Evolutionary conservation across 176 grass and related monocot genomes (phyloP).

Genomic region (Oryza meridionalis): DNA sequence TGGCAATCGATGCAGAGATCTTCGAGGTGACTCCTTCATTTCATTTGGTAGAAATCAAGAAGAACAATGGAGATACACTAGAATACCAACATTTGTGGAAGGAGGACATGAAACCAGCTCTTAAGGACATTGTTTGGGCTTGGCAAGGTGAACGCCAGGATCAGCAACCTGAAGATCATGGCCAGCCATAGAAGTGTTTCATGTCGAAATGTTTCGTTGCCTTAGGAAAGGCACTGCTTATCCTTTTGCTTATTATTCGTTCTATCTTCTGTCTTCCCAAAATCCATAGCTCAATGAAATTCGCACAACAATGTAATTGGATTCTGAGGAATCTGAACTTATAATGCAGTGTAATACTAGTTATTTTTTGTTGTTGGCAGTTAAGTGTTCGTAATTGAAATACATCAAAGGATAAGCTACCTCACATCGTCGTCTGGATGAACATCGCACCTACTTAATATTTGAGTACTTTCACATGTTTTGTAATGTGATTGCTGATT

Average conservation of each 20-base stretch:
- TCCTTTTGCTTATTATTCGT: neutral
- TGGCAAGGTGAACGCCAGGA: slow-evolving; percentile 47
- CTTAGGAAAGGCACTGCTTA: neutral
- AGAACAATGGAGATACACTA: slow-evolving; percentile 47
- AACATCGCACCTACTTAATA: neutral
- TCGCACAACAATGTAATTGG: slow-evolving; percentile 3
- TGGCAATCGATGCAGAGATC: slow-evolving; percentile 50
- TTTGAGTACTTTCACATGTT: neutral
- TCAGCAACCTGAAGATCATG: neutral
- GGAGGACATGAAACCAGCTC: slow-evolving; percentile 44
- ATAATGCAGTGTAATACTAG: neutral
- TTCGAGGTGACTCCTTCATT: slow-evolving; percentile 51
- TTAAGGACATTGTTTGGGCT: slow-evolving; percentile 55
- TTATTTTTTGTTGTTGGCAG: neutral
- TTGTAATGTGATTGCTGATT: neutral
- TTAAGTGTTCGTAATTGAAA: neutral
- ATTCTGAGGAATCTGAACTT: slow-evolving; percentile 14
- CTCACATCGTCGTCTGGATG: neutral
- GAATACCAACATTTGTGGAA: slow-evolving; percentile 49
- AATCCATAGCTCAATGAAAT: neutral
- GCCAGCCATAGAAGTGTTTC: neutral
- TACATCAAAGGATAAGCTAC: neutral
- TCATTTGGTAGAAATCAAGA: slow-evolving; percentile 56
- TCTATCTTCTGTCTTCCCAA: neutral
- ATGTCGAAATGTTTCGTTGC: neutral